Conservation (phyloP, 2,329 filamentous ascomycete genomes). For the Lachnellula cervina region DNA sequence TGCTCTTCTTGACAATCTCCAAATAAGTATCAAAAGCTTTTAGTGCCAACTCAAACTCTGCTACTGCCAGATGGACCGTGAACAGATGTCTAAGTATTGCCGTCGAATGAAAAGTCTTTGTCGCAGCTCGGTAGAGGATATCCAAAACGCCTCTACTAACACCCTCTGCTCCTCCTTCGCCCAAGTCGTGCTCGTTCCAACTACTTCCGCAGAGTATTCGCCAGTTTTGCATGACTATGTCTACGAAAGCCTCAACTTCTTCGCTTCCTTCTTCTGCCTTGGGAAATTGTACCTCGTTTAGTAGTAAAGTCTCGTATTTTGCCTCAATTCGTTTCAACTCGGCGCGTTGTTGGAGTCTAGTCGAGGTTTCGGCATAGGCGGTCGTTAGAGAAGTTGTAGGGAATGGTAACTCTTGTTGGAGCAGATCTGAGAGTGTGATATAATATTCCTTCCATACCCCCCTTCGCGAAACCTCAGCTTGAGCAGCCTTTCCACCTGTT, state of each 20-base stretch:
- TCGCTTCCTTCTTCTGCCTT: conserved; percentile 72
- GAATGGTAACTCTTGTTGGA: conserved; percentile 62
- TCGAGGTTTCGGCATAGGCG: conserved; percentile 45
- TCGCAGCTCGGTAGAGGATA: conserved; percentile 83
- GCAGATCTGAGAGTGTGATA: conserved; percentile 66
- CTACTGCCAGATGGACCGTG: conserved; percentile 77
- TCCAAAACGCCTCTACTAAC: conserved; percentile 75
- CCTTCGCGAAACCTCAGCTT: conserved; percentile 56
- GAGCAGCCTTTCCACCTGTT: conserved; percentile 52
- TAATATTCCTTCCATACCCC: conserved; percentile 86
- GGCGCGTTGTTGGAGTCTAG: conserved; percentile 59
- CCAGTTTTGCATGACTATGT: conserved; percentile 82
- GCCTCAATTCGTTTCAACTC: conserved; percentile 77
- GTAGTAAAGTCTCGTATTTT: conserved; percentile 72
- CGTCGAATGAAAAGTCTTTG: conserved; percentile 93
- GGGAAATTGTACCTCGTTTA: conserved; percentile 78
- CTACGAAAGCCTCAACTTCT: conserved; percentile 78
- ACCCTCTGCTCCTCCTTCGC: conserved; percentile 71
- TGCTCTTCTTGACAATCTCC: conserved; percentile 79
- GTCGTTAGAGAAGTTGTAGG: conserved; percentile 40
- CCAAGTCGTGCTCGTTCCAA: conserved; percentile 78
- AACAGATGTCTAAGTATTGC: conserved; percentile 82
- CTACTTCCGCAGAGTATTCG: conserved; percentile 69
- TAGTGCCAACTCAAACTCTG: conserved; percentile 87
- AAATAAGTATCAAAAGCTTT: conserved; percentile 90